Base-by-base conservation (phyloP, 2,329 filamentous ascomycete genomes). In the Cordyceps militaris region DNA sequence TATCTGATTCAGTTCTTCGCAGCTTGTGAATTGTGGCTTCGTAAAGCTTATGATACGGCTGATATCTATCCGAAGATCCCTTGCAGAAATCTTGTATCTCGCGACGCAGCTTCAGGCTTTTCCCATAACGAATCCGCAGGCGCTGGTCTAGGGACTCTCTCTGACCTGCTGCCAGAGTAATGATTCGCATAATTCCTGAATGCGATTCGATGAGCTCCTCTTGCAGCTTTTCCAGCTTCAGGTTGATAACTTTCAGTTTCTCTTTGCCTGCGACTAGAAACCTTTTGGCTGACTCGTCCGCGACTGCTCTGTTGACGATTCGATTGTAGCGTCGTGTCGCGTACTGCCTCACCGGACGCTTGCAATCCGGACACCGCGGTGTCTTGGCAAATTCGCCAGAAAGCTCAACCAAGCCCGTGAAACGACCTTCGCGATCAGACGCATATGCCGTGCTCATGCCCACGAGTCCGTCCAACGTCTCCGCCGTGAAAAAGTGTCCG, bases 241-340 rank as follows among this genome's bases (percentile, higher is more conserved):
- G 24, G 14, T 62, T 52, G 10, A 64, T 21, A 7, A 70, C 60
- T 1, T 71, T 71, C 8, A 84, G 69, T 3, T 71, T 64, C 0
- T 73, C 61, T 10, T 52, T 55, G 0, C 62, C 63, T 1, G 42
- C 49, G 14, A 62, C 63, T 14, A 84, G 76, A 63, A 88, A 84
- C 58, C 81, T 82, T 67, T 84, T 85, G 0, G 80, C 81, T 0
- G 78, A 74, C 65, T 86, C 80, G 54, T 88, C 83, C 4, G 88
- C 72, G 3, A 83, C 70, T 1, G 80, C 81, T 8, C 79, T 74
- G 46, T 81, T 77, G 38, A 86, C 74, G 3, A 87, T 76, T 9
- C 84, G 75, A 16, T 81, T 80, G 63, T 88, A 88, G 1, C 85
- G 74, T 14, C 54, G 60, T 2, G 64, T 64, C 4, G 78, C 69